phyloP scores from a whole-genome alignment of 140 eudicot species.

The Erigeron philadelphicus region DNA sequence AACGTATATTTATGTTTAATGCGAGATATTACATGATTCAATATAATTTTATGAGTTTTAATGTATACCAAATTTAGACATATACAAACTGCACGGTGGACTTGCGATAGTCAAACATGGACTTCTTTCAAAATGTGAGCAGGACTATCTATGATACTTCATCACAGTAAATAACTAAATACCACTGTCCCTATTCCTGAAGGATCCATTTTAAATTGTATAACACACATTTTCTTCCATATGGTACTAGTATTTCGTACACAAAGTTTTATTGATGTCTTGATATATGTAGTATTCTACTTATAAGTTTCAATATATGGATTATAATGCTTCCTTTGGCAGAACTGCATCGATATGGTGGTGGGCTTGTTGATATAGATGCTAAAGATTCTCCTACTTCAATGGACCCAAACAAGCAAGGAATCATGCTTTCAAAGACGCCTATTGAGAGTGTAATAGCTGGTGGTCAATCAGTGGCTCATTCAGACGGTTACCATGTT shows the following conservation, averaged over 20 bases:
- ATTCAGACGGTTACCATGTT: conserved; percentile 57
- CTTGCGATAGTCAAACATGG: background rate
- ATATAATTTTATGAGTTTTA: background rate
- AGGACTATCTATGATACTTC: background rate
- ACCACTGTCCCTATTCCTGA: background rate
- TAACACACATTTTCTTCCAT: background rate
- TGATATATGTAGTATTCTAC: background rate
- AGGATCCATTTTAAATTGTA: background rate
- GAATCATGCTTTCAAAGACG: conserved; percentile 38
- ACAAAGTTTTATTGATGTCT: background rate
- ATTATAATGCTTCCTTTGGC: conserved; percentile 37
- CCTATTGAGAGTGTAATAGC: conserved; percentile 39
- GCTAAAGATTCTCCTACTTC: conserved; percentile 53
- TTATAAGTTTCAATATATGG: conserved; percentile 20
- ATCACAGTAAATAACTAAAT: too few species aligned
- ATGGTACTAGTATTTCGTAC: background rate
- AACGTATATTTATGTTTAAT: background rate
- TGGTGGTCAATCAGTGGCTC: conserved; percentile 39
- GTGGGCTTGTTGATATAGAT: conserved; percentile 69
- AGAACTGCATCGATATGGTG: conserved; percentile 86
- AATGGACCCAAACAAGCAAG: conserved; percentile 60
- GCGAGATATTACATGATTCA: background rate
- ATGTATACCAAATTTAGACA: too few species aligned
- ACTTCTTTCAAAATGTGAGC: background rate
- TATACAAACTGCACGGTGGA: background rate